phyloP scores from a whole-genome alignment of 2,329 filamentous ascomycete genomes.

The Didymella keratinophila region DNA sequence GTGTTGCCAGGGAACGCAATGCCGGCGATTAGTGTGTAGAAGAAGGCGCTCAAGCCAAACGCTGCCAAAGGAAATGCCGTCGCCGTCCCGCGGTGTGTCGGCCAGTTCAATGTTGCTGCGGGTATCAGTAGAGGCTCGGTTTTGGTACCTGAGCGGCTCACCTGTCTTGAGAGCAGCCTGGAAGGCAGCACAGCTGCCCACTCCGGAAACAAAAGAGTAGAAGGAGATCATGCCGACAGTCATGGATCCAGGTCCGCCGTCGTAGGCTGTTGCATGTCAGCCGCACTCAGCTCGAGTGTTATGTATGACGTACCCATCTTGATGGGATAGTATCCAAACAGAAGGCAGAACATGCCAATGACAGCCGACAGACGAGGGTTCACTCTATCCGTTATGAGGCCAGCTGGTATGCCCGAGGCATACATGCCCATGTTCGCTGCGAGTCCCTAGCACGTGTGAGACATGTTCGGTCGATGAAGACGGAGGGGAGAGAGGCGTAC shows the following conservation, averaged over 20 bases:
- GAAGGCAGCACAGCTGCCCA: constrained; percentile 93
- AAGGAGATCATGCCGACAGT: constrained; percentile 72
- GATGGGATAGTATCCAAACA: constrained; percentile 84
- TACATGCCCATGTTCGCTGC: constrained; percentile 94
- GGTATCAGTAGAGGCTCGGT: constrained; percentile 25
- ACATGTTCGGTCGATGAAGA: constrained; percentile 19
- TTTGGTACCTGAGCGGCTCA: constrained; percentile 27
- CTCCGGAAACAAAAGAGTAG: constrained; percentile 83
- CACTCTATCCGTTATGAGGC: constrained; percentile 82
- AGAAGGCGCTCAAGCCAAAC: constrained; percentile 94
- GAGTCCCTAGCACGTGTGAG: constrained; percentile 57
- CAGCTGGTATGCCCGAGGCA: constrained; percentile 84
- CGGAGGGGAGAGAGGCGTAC: constrained; percentile 56
- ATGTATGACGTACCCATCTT: constrained; percentile 59
- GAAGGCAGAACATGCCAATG: constrained; percentile 75
- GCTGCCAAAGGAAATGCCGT: constrained; percentile 92
- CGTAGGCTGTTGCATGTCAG: constrained; percentile 68
- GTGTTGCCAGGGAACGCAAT: constrained; percentile 85
- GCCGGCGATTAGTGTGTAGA: constrained; percentile 84
- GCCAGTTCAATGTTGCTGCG: constrained; percentile 87
- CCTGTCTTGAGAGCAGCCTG: constrained; percentile 81
- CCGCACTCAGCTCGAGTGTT: background rate
- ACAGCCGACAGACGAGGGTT: constrained; percentile 82
- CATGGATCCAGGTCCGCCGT: constrained; percentile 68
- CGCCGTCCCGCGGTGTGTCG: constrained; percentile 86